A percentile compares a stretch with the other conserved stretches of the same genome.
These are phyloP conservation scores for Blastobotrys indianensis DNA, from an alignment of 1,139 yeast genomes.

Conservation along the genomic window DNA sequence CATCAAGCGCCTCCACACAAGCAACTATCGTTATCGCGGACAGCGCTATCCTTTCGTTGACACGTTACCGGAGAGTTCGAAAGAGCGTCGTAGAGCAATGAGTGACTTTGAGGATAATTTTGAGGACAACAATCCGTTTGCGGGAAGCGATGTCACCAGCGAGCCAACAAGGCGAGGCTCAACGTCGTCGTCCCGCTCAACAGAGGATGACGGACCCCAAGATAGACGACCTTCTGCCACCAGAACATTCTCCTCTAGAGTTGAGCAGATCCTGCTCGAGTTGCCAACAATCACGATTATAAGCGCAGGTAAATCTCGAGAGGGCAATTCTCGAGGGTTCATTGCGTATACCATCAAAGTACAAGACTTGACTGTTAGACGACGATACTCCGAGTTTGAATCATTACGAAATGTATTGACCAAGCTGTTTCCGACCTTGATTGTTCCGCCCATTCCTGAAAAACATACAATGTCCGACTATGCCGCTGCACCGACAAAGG, in stretches of 20 bases:
- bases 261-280: constrained; percentile 34
- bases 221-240: constrained; percentile 7
- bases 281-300: constrained; percentile 46
- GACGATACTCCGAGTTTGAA: constrained; percentile 92
- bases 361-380: constrained; percentile 54
- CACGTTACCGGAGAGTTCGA: no score
- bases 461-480: constrained; percentile 61
- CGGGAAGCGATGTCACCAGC: constrained; percentile 31
- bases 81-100: constrained; percentile 16
- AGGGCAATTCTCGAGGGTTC: constrained; percentile 65
- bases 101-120: constrained; percentile 39
- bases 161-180: constrained; percentile 10
- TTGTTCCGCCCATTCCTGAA: constrained; percentile 94
- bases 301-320: constrained; percentile 76
- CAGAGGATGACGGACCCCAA: constrained; percentile 2
- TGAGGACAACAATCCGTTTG: constrained; percentile 42
- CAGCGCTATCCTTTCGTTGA: no score
- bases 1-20: not conserved
- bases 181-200: constrained; percentile 7
- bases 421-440: constrained; percentile 70
- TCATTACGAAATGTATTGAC: constrained; percentile 64
- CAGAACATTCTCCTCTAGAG: constrained; percentile 31
- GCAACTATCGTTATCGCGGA: not conserved
- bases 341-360: constrained; percentile 74
- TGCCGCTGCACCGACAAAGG: constrained; percentile 51